Evolutionary conservation across 331 rosid genomes (phyloP), one percentile per base, ranked within the genome.

Genomic region (Malus hybrid): DNA sequence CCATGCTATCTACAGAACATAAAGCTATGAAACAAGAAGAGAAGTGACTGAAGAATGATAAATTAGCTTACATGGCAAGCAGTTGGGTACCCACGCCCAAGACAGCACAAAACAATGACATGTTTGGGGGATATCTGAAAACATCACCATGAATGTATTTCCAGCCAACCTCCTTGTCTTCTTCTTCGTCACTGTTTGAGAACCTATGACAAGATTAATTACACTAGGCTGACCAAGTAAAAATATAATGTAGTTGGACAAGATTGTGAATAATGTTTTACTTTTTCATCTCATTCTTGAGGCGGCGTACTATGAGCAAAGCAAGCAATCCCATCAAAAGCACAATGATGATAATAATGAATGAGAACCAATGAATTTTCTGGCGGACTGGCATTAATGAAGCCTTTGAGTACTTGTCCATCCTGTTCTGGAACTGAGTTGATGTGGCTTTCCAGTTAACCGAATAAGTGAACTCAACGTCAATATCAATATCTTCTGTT

Each of bases 101-200:
- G 60, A 91, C 72, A 42, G 93, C 96, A 86, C 86, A 87, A 81
- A 91, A 83, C 70, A 91, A 82, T 75, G 97, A 73, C n/a, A 87
- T 76, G 79, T 88, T 79, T 22, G 91, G 71, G 76, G 97, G 97
- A 83, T 74, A 80, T 80, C 87, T 87, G 79, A 93, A 90, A 39
- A 87, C 98, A 80, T 91, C 95, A 10, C 92, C 88, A 10, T 91
- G 95, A 73, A 90, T 79, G 77, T 83, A 84, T 77, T 87, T 93
- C 97, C 97, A 93, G n/a, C 91, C 97, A 55, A 85, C 88, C 86
- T 89, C 97, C 79, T 83, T 84, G 74, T 93, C 96, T 74, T 93
- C 97, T 75, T 93, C 97, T 66, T 83, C 87, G 68, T 82, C 86
- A 12, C 78, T 80, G 70, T 70, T 75, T 52, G 96, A 83, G 75